Evolutionary conservation across 2,329 filamentous ascomycete species (phyloP).

Genomic region (Ceratocystis huliohia): DNA sequence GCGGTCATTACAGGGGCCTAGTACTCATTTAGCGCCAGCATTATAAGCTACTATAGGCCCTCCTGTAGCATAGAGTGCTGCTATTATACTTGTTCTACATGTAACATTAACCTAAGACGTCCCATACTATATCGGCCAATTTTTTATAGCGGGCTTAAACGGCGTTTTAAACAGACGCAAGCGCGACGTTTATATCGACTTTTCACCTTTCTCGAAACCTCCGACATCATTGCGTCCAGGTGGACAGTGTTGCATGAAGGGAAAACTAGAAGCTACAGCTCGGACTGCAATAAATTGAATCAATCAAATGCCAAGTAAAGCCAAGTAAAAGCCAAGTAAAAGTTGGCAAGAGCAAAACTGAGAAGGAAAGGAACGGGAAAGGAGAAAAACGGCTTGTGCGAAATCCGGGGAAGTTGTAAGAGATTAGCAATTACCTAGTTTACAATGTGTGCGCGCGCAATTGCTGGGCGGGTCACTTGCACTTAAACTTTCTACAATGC

Average conservation of each 20-base stretch:
- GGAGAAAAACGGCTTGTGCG: background rate
- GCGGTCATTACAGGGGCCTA: background rate
- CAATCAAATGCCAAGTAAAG: background rate
- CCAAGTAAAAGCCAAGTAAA: background rate
- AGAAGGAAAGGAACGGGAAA: background rate
- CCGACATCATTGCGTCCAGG: background rate
- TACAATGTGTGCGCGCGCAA: background rate
- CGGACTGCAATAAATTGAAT: background rate
- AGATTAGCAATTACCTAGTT: background rate
- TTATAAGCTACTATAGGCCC: background rate
- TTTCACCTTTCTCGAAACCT: background rate
- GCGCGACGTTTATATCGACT: background rate
- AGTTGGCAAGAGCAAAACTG: background rate
- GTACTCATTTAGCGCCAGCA: background rate
- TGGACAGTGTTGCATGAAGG: background rate
- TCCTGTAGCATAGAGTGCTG: background rate
- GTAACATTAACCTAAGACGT: background rate
- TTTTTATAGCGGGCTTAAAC: background rate
- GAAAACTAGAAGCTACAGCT: background rate
- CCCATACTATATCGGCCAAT: background rate
- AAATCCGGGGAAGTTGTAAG: constrained; percentile 1
- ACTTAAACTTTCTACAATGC: background rate
- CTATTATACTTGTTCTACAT: background rate
- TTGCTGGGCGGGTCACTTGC: background rate
- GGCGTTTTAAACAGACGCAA: background rate